Evolutionary conservation across 2,329 filamentous ascomycete species (phyloP).

Genomic region (Alternaria incomplexa): DNA sequence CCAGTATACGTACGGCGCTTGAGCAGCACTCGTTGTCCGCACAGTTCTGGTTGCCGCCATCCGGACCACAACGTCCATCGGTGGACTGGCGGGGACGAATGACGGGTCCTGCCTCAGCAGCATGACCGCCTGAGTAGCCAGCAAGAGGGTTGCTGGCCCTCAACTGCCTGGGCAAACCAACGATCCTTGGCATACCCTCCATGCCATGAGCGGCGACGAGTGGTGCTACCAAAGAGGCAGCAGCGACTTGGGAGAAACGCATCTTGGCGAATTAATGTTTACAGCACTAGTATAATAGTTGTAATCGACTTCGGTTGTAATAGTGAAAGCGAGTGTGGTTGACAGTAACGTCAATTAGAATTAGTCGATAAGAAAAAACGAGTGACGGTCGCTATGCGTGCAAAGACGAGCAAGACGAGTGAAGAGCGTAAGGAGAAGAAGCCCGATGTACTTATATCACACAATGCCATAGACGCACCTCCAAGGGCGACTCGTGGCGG

Average conservation of each 20-base stretch:
- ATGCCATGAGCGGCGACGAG: slow-evolving; percentile 41
- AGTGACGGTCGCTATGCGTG: slow-evolving; percentile 33
- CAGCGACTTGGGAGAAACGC: slow-evolving; percentile 39
- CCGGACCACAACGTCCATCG: slow-evolving; percentile 36
- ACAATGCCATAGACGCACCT: slow-evolving; percentile 6
- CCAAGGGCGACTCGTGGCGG: slow-evolving; percentile 24
- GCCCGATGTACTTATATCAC: slow-evolving; percentile 28
- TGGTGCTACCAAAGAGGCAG: slow-evolving; percentile 38
- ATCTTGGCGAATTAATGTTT: slow-evolving; percentile 22
- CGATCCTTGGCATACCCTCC: slow-evolving; percentile 40
- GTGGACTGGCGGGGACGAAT: slow-evolving; percentile 36
- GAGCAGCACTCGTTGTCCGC: slow-evolving; percentile 45
- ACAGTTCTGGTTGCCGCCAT: slow-evolving; percentile 26
- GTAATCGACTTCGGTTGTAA: neutral
- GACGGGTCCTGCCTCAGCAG: slow-evolving; percentile 15
- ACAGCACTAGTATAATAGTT: neutral
- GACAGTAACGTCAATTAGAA: slow-evolving; percentile 24
- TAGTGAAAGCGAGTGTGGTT: slow-evolving; percentile 21
- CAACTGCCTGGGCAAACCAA: slow-evolving; percentile 38
- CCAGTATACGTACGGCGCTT: slow-evolving; percentile 11
- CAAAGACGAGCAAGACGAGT: slow-evolving; percentile 34
- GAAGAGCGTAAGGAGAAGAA: slow-evolving; percentile 9
- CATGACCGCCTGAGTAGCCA: slow-evolving; percentile 21
- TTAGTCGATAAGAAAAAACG: slow-evolving; percentile 21
- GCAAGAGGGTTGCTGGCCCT: slow-evolving; percentile 39